These are phyloP conservation scores for Cladophialophora yegresii DNA, from an alignment of 2,329 filamentous ascomycete genomes.

Conservation along the genomic window DNA sequence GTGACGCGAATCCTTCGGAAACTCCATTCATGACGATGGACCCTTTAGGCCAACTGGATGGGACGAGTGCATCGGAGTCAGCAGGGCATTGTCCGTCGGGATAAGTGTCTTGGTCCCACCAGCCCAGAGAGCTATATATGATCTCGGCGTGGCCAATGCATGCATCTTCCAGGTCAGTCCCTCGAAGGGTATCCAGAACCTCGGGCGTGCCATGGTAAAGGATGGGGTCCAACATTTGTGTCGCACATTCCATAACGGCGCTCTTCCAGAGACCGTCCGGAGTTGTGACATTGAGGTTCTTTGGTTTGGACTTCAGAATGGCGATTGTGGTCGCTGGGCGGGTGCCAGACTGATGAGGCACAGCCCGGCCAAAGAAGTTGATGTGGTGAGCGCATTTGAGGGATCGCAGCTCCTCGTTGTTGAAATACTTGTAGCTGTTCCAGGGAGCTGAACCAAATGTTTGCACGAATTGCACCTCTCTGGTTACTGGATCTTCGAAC, in stretches of 20 bases:
- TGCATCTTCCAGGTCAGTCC: conserved; percentile 23
- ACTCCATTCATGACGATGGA: conserved; percentile 24
- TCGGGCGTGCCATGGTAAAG: conserved; percentile 19
- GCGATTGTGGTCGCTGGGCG: conserved; percentile 27
- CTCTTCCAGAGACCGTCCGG: conserved; percentile 13
- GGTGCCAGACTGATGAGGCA: conserved; percentile 23
- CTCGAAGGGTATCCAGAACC: conserved; percentile 12
- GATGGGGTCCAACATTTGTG: conserved; percentile 25
- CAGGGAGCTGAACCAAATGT: not conserved
- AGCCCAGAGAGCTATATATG: conserved; percentile 16
- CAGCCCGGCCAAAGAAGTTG: conserved; percentile 22
- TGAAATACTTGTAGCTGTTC: not conserved
- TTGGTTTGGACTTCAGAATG: conserved; percentile 20
- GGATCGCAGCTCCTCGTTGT: not conserved
- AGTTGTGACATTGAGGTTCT: conserved; percentile 18
- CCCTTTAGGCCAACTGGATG: conserved; percentile 5
- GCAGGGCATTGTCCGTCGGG: conserved; percentile 15
- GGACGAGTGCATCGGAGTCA: conserved; percentile 10
- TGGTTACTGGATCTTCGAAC: not conserved
- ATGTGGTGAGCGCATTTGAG: conserved; percentile 21
- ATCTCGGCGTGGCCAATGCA: conserved; percentile 22
- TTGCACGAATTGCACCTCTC: not conserved
- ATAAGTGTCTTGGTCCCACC: conserved; percentile 19
- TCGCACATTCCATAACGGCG: conserved; percentile 16
- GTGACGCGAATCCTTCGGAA: conserved; percentile 15